Percentiles rank a stretch among this genome's conserved stretches.
Evolutionary conservation across 805 yeast genomes (phyloP).

Genomic region (Ogataea pignaliae): DNA sequence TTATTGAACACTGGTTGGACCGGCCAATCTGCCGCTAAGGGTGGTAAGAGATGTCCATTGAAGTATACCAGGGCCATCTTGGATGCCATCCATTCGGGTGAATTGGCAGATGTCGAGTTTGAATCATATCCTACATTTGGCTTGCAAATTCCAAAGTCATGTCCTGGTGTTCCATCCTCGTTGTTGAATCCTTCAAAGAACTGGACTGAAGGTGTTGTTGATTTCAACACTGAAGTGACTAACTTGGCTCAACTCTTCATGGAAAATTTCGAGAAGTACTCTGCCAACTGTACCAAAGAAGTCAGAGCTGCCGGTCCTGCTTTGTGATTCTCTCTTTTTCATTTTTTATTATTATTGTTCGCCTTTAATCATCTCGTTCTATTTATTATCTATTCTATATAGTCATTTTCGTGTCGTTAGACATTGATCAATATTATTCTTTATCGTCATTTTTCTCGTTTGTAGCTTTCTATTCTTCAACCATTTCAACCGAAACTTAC

Average conservation of each 20-base stretch:
- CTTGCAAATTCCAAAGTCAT: conserved; percentile 78
- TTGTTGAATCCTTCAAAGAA: conserved; percentile 81
- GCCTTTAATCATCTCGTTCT: too few species aligned
- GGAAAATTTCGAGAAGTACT: conserved; percentile 83
- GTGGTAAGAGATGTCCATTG: conserved; percentile 96
- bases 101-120: conserved; percentile 70
- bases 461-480: too few species aligned
- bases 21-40: conserved; percentile 85
- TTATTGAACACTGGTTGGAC: conserved; percentile 98
- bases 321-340: conserved; percentile 24
- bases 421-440: too few species aligned
- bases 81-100: conserved; percentile 92
- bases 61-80: conserved; percentile 96
- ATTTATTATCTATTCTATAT: too few species aligned
- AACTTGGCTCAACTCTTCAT: conserved; percentile 72
- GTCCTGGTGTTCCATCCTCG: conserved; percentile 78
- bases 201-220: conserved; percentile 61
- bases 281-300: conserved; percentile 76
- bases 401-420: too few species aligned
- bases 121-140: conserved; percentile 86
- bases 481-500: too few species aligned
- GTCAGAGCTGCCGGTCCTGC: conserved; percentile 93
- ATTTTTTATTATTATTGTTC: background rate
- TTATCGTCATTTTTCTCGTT: too few species aligned
- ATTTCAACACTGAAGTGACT: conserved; percentile 51